Conservation (phyloP, 495 filamentous ascomycete species). For the Pseudevernia furfuracea region DNA sequence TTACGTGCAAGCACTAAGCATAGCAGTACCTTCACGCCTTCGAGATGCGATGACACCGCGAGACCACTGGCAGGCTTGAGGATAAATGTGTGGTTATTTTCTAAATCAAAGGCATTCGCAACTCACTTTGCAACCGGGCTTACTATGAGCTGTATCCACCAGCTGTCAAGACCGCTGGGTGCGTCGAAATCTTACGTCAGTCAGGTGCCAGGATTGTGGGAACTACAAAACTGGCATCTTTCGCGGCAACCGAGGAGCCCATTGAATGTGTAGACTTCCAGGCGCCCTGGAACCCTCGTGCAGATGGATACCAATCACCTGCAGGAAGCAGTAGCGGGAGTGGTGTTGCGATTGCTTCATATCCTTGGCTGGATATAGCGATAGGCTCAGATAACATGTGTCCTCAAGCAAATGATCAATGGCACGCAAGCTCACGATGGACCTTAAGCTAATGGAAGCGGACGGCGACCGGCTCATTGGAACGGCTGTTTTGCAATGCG, state of each 20-base stretch:
- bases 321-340: slow-evolving; percentile 38
- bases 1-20: too few relatives aligned
- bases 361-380: slow-evolving; percentile 46
- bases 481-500: slow-evolving; percentile 28
- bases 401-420: background rate
- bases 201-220: slow-evolving; percentile 5
- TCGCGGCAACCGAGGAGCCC: slow-evolving; percentile 21
- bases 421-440: too few relatives aligned
- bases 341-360: slow-evolving; percentile 40
- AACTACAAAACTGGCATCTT: slow-evolving; percentile 4
- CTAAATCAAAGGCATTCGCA: slow-evolving; percentile 3
- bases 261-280: slow-evolving; percentile 31
- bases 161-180: too few relatives aligned
- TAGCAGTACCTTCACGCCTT: too few relatives aligned
- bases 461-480: slow-evolving; percentile 21
- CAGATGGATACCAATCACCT: slow-evolving; percentile 46
- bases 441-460: slow-evolving; percentile 13
- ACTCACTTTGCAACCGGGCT: slow-evolving; percentile 7
- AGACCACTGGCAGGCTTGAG: too few relatives aligned
- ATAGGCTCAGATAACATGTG: slow-evolving; percentile 36
- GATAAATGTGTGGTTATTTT: background rate
- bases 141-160: slow-evolving; percentile 10
- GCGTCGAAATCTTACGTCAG: background rate
- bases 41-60: too few relatives aligned
- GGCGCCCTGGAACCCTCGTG: slow-evolving; percentile 45